Conservation (phyloP, 208 protist genomes). For the Wallacemonas sp. region DNA sequence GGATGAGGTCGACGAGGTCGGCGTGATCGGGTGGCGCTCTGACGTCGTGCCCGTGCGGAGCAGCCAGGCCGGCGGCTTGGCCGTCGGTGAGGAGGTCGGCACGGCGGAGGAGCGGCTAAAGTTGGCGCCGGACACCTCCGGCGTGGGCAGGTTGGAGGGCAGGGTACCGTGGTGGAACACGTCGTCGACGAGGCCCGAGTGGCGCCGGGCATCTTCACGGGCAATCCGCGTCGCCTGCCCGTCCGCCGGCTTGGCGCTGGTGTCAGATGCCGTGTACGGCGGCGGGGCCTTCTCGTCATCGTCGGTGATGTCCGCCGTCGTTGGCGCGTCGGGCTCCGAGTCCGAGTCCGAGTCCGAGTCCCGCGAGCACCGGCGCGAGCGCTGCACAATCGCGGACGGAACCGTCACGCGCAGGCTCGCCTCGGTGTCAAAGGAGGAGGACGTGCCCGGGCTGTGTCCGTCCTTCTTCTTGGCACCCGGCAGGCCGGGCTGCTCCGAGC, state of each 20-base stretch:
- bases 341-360: conserved; percentile 11
- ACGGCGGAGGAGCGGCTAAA: neutral
- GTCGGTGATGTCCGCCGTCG: neutral
- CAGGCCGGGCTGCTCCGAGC: neutral
- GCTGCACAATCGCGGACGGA: neutral
- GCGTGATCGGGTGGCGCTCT: no score
- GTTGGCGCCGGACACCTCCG: conserved; percentile 1
- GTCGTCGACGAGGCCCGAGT: neutral
- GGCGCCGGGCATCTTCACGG: conserved; percentile 8
- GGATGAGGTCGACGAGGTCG: no score
- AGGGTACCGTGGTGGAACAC: neutral
- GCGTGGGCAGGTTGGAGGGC: neutral
- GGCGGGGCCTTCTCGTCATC: neutral
- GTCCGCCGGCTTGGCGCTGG: neutral
- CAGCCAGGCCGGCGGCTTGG: neutral
- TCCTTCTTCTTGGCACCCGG: neutral
- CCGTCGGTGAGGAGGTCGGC: neutral
- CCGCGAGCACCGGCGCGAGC: conserved; percentile 4
- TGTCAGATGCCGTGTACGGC: neutral
- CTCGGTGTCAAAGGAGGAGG: conserved; percentile 5
- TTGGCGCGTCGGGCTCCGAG: neutral
- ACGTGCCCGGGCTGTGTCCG: neutral
- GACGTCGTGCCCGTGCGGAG: neutral
- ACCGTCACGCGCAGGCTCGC: neutral
- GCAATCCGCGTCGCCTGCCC: neutral